Evolutionary conservation across 1,284 basidiomycete species (phyloP).

Genomic region (Ustilago esculenta): DNA sequence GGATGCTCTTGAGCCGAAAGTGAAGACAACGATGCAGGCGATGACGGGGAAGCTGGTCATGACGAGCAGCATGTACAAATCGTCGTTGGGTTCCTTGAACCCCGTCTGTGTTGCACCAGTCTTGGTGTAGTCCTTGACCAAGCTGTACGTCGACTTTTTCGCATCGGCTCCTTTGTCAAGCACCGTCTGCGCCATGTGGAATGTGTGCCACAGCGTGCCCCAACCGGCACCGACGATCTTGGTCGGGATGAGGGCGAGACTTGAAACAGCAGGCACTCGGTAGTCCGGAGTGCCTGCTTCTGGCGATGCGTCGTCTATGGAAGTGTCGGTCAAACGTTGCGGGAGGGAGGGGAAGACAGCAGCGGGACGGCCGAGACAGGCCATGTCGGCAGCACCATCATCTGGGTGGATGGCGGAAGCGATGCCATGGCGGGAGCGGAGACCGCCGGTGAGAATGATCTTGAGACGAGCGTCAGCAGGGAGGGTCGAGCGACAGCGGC

Average conservation of each 20-base stretch:
- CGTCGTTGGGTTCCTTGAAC: constrained; percentile 38
- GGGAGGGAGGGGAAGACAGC: constrained; percentile 76
- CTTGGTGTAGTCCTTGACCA: constrained; percentile 29
- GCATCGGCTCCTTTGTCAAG: constrained; percentile 16
- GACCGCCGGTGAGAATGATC: constrained; percentile 81
- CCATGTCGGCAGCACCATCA: constrained; percentile 70
- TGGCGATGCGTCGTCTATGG: constrained; percentile 26
- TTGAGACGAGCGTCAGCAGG: constrained; percentile 68
- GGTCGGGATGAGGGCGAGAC: constrained; percentile 56
- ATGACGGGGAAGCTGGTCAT: constrained; percentile 20
- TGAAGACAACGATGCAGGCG: constrained; percentile 18
- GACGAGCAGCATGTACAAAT: constrained; percentile 28
- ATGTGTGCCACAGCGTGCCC: constrained; percentile 49
- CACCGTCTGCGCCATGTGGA: constrained; percentile 43
- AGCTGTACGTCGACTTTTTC: constrained; percentile 5
- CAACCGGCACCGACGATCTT: constrained; percentile 65
- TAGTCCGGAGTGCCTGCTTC: constrained; percentile 54
- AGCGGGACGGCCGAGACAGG: constrained; percentile 80
- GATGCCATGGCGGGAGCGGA: constrained; percentile 75
- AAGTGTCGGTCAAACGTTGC: constrained; percentile 46
- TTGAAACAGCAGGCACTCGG: constrained; percentile 48
- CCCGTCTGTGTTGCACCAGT: constrained; percentile 33
- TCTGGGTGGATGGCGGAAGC: constrained; percentile 68
- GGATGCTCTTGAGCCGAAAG: constrained; percentile 1
- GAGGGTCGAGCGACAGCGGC: constrained; percentile 64